Evolutionary conservation across 179 eudicot species (phyloP).

Genomic region (Silene vulgaris): DNA sequence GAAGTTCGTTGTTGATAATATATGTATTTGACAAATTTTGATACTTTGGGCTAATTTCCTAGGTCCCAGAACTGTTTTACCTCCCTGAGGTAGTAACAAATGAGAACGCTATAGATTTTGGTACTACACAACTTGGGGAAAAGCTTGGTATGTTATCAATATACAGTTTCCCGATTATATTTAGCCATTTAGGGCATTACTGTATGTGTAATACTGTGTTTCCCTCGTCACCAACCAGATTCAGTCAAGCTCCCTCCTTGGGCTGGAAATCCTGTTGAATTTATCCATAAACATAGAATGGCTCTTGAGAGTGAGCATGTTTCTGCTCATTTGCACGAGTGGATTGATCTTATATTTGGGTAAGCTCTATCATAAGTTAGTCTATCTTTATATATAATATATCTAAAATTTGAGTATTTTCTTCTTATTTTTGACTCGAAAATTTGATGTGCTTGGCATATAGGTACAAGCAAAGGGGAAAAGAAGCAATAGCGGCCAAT

Average conservation of each 20-base stretch:
- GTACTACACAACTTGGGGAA: constrained; percentile 90
- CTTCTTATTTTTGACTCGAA: not conserved
- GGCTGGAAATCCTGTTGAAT: constrained; percentile 88
- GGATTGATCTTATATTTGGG: constrained; percentile 99
- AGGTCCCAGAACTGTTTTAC: constrained; percentile 99
- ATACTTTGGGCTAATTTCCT: constrained; percentile 18
- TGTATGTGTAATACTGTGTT: constrained; percentile 8
- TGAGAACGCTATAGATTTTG: constrained; percentile 82
- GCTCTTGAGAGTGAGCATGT: constrained; percentile 99
- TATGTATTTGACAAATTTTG: not conserved
- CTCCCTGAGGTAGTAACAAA: constrained; percentile 85
- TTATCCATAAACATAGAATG: constrained; percentile 85
- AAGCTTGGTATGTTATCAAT: constrained; percentile 62
- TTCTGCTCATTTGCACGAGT: constrained; percentile 95
- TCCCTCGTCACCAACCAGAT: constrained; percentile 38
- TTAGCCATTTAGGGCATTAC: constrained; percentile 9
- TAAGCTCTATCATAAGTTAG: constrained; percentile 26
- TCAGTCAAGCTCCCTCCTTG: constrained; percentile 86
- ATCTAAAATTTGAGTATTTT: not conserved
- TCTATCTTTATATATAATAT: constrained; percentile 7
- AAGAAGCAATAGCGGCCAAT: constrained; percentile 80
- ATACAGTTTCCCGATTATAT: not conserved
- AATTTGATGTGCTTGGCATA: constrained; percentile 8
- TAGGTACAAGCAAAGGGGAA: constrained; percentile 96
- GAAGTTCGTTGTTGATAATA: not conserved